A percentile compares a stretch with the other conserved stretches of the same genome.
phyloP scores from a whole-genome alignment of 2,329 filamentous ascomycete genomes.

The Fusarium sp. region DNA sequence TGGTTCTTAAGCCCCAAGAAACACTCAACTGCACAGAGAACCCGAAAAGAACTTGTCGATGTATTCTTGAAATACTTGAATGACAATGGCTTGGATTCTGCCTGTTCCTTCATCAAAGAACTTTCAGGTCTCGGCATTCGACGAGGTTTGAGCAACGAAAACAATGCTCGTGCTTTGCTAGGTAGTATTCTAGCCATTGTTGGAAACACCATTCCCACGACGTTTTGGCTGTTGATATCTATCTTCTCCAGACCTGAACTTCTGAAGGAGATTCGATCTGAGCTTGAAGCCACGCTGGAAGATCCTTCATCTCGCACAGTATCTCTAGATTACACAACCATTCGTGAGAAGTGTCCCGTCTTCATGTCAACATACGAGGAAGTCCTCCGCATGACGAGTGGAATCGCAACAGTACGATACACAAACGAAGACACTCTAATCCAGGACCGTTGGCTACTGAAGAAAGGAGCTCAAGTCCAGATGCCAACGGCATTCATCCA shows the following conservation, averaged over 20 bases:
- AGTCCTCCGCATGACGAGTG: conserved; percentile 37
- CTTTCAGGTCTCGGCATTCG: conserved; percentile 27
- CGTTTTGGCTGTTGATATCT: conserved; percentile 32
- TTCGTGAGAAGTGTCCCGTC: conserved; percentile 30
- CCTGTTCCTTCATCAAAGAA: conserved; percentile 37
- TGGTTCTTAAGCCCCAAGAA: conserved; percentile 38
- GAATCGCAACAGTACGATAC: conserved; percentile 39
- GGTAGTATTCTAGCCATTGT: conserved; percentile 39
- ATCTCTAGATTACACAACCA: conserved; percentile 4
- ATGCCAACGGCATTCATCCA: conserved; percentile 44
- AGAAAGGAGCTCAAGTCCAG: conserved; percentile 41
- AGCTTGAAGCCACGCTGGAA: conserved; percentile 26
- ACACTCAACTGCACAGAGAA: conserved; percentile 12
- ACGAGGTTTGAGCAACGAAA: conserved; percentile 37
- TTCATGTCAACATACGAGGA: conserved; percentile 41
- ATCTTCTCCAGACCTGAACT: conserved; percentile 29
- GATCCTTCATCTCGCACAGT: neutral
- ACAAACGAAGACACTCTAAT: conserved; percentile 37
- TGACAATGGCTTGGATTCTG: conserved; percentile 18
- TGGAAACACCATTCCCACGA: conserved; percentile 39
- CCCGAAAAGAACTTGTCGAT: conserved; percentile 30
- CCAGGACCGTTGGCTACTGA: conserved; percentile 32
- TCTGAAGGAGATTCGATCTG: conserved; percentile 10
- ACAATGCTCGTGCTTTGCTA: conserved; percentile 39
- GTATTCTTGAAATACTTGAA: conserved; percentile 29